Evolutionary conservation across 1,284 basidiomycete species (phyloP), one percentile per base, ranked within the genome.

Genomic region (Cryptococcus maquisensis): DNA sequence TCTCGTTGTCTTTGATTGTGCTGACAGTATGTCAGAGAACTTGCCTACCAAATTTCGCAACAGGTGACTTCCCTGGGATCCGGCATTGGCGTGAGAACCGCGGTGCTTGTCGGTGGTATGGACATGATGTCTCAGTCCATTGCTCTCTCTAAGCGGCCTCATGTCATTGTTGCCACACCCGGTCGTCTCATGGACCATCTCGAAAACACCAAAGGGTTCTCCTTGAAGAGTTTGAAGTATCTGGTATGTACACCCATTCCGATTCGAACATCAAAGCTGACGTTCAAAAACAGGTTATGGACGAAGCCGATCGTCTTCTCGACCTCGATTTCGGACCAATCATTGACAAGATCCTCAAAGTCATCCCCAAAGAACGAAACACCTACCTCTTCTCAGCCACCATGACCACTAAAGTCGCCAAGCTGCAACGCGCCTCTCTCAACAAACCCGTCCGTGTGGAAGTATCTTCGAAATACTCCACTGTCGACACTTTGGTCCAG

Each of bases 351-450:
- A 92, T 99, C 59, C 81, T 99, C 43, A 96, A 96, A 77, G 85
- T 90, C 42, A 88, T 98, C 61, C 96, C 96, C 18, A 89, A 86
- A 68, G 94, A 98, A 68, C 84, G 96, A 20, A 89, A 87, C 36
- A 99, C 96, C 0, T 98, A 94, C 74, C 82, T 99, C 1, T 99
- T 96, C 80, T 96, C 93, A 15, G 96, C 96, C 1, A 99, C 96
- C n/a, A 98, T 99, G 94, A 97, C 95, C 2, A 96, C 92, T 21
- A 98, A 98, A 77, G 93, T 99, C 10, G 93, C 91, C 23, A 98
- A 98, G 76, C 81, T 99, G 8, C 95, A 98, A 74, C 81, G 96
- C 52, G 95, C 96, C n/a, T 92, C 89, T 80, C 80, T 98, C 67
- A 84, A 85, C 51, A 96, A 96, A 72, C 96, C 96, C 7, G 85